phyloP scores from a whole-genome alignment of 2,329 filamentous ascomycete species.

The Incumbomyces lentus region DNA sequence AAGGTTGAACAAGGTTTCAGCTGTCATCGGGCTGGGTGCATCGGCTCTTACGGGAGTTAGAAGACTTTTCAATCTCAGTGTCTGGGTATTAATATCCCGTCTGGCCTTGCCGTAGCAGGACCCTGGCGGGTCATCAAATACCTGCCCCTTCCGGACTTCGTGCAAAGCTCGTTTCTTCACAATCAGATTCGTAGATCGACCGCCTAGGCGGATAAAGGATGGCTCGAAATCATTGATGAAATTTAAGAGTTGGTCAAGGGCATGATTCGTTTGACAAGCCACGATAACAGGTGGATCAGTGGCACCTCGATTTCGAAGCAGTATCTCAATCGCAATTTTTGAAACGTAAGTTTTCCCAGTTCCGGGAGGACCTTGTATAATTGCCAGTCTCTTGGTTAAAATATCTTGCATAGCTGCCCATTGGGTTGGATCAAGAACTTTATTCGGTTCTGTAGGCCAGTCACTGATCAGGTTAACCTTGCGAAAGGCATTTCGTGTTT shows the following conservation, averaged over 20 bases:
- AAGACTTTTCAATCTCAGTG: conserved; percentile 32
- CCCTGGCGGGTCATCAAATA: conserved; percentile 28
- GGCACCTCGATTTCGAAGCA: conserved; percentile 48
- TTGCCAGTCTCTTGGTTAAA: conserved; percentile 58
- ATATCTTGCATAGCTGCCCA: conserved; percentile 58
- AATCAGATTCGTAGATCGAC: conserved; percentile 54
- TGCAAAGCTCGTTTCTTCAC: conserved; percentile 59
- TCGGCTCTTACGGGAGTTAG: conserved; percentile 34
- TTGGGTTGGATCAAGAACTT: conserved; percentile 61
- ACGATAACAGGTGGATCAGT: conserved; percentile 62
- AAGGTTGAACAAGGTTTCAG: conserved; percentile 43
- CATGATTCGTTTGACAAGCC: conserved; percentile 82
- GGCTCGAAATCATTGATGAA: conserved; percentile 53
- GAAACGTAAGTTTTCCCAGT: conserved; percentile 77
- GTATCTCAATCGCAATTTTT: conserved; percentile 55
- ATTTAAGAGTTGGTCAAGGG: conserved; percentile 67
- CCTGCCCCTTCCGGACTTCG: conserved; percentile 41
- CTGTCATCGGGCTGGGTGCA: conserved; percentile 39
- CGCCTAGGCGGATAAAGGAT: conserved; percentile 57
- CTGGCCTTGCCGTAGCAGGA: conserved; percentile 31
- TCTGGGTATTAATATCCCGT: conserved; percentile 27
- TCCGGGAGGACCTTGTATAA: conserved; percentile 75
- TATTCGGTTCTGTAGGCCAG: conserved; percentile 40
- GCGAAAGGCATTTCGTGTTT: conserved; percentile 27
- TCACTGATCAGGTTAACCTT: conserved; percentile 44